These are phyloP conservation scores for Capsicum rhomboideum DNA, from an alignment of 257 asterid species.

Conservation along the genomic window DNA sequence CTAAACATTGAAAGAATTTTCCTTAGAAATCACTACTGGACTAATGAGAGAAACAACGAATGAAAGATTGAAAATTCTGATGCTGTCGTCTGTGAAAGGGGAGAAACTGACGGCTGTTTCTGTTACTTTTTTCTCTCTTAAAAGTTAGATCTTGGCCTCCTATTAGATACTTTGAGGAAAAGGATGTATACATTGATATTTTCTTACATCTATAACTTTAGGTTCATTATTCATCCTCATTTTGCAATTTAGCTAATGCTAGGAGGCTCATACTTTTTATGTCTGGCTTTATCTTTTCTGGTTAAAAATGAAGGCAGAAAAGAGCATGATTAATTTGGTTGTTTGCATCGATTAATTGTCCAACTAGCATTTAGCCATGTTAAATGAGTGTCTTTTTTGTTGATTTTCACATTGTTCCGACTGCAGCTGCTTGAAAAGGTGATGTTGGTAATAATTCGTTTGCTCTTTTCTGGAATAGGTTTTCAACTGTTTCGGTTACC, in stretches of 20 bases:
- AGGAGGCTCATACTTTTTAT: neutral
- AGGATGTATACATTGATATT: neutral
- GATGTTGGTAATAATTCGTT: neutral
- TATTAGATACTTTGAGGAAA: neutral
- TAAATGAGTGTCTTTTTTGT: neutral
- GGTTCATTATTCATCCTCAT: neutral
- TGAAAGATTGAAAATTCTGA: too few relatives aligned
- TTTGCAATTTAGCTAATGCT: neutral
- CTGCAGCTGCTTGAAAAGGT: neutral
- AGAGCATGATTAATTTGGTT: neutral
- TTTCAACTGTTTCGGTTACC: constrained; percentile 31
- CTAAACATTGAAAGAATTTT: neutral
- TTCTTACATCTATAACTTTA: neutral
- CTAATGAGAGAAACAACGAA: neutral
- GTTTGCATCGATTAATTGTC: neutral
- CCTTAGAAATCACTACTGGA: neutral
- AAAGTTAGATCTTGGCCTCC: neutral
- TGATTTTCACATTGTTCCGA: neutral
- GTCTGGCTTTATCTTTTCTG: neutral
- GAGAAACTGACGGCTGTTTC: neutral
- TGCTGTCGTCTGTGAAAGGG: neutral
- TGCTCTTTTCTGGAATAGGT: constrained; percentile 14
- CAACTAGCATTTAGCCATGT: neutral
- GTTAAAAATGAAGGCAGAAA: neutral
- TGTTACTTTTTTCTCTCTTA: neutral